Percentiles rank a stretch among this genome's conserved stretches.
Conservation (phyloP, 768 basidiomycete species). For the Amanita rubescens region DNA sequence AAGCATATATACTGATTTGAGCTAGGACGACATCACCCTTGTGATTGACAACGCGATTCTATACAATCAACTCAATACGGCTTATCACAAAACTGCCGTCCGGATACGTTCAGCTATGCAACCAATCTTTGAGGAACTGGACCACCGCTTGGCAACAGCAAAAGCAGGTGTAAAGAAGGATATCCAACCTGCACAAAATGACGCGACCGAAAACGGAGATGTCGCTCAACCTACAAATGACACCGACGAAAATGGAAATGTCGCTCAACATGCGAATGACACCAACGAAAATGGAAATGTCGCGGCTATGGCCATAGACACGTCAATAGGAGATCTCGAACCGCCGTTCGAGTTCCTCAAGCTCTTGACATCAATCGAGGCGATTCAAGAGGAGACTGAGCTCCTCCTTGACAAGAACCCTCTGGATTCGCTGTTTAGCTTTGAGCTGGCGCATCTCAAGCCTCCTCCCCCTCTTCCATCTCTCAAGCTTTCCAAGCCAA, state of each 20-base stretch:
- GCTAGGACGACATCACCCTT: slow-evolving; percentile 71
- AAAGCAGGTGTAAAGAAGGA: neutral
- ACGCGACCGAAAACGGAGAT: neutral
- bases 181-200: neutral
- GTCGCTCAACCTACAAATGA: neutral
- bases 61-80: slow-evolving; percentile 76
- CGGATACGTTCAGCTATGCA: slow-evolving; percentile 41
- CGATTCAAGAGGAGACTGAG: slow-evolving; percentile 45
- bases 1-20: neutral
- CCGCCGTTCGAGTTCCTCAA: slow-evolving; percentile 51
- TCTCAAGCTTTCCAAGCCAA: slow-evolving; percentile 31
- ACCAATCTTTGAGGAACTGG: slow-evolving; percentile 37
- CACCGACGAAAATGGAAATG: neutral
- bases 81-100: slow-evolving; percentile 62
- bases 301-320: neutral
- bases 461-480: slow-evolving; percentile 42
- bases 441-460: slow-evolving; percentile 55
- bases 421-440: slow-evolving; percentile 59
- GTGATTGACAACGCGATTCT: slow-evolving; percentile 80
- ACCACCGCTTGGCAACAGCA: slow-evolving; percentile 17
- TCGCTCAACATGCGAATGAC: neutral
- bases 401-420: slow-evolving; percentile 52
- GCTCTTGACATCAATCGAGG: slow-evolving; percentile 45
- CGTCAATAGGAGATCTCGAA: slow-evolving; percentile 66
- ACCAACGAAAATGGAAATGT: neutral